Evolutionary conservation across 2,329 filamentous ascomycete species (phyloP).

Genomic region (Colletotrichum neosansevieriae): DNA sequence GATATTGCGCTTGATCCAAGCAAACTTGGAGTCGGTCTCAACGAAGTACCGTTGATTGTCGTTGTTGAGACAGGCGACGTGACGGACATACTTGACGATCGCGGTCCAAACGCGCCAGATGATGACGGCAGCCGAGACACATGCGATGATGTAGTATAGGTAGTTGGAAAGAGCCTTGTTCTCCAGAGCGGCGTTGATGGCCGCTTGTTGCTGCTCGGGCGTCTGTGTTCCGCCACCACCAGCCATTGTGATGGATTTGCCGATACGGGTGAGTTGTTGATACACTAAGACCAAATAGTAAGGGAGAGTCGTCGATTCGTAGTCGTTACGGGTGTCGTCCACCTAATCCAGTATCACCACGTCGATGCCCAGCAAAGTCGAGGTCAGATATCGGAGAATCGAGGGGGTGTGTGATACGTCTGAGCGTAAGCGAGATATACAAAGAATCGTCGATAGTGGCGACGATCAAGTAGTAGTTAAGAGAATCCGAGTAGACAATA

Average conservation of each 20-base stretch:
- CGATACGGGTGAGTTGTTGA: not conserved
- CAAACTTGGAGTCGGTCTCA: conserved; percentile 61
- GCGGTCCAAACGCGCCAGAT: conserved; percentile 74
- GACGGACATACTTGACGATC: conserved; percentile 76
- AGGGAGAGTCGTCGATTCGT: not conserved
- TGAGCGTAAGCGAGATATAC: not conserved
- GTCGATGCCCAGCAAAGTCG: conserved; percentile 14
- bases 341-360: conserved; percentile 3
- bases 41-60: conserved; percentile 85
- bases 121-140: conserved; percentile 72
- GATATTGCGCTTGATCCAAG: conserved; percentile 76
- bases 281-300: not conserved
- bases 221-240: conserved; percentile 39
- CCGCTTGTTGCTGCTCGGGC: conserved; percentile 45
- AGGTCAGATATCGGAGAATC: not conserved
- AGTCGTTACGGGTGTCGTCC: not conserved
- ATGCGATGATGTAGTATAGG: conserved; percentile 72
- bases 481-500: not conserved
- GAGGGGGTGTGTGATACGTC: not conserved
- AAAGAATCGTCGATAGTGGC: not conserved
- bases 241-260: conserved; percentile 21
- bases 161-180: conserved; percentile 71
- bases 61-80: conserved; percentile 80
- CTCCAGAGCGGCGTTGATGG: conserved; percentile 47
- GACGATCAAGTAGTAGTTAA: too few species aligned